Conservation (phyloP, 352 stramenopile species). For the Pseudoperonospora humuli region DNA sequence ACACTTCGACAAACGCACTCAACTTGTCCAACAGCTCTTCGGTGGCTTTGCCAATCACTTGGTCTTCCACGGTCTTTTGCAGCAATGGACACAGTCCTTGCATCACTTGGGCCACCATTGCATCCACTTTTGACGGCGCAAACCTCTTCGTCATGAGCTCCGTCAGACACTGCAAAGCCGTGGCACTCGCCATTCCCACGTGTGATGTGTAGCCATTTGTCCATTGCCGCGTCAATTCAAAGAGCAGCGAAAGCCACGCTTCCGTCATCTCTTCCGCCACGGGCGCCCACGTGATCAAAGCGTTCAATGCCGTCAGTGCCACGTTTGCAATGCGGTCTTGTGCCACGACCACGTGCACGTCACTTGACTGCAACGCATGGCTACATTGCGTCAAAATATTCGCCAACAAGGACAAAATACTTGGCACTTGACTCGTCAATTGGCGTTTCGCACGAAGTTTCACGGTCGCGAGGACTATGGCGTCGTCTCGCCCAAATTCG, state of each 20-base stretch:
- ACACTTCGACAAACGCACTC: constrained; percentile 64
- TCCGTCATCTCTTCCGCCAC: constrained; percentile 49
- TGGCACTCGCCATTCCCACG: constrained; percentile 38
- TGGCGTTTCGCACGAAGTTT: constrained; percentile 39
- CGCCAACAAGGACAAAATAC: constrained; percentile 37
- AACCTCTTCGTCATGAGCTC: constrained; percentile 70
- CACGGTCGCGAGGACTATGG: constrained; percentile 35
- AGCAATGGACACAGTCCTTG: constrained; percentile 45
- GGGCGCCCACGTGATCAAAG: constrained; percentile 43
- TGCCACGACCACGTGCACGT: constrained; percentile 8
- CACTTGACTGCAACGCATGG: constrained; percentile 28
- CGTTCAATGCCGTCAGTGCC: constrained; percentile 47
- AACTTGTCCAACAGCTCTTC: constrained; percentile 72
- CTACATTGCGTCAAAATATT: constrained; percentile 41
- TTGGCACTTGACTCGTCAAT: constrained; percentile 37
- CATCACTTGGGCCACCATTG: constrained; percentile 51
- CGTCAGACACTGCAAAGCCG: constrained; percentile 46
- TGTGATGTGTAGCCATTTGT: constrained; percentile 21
- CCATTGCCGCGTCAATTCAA: constrained; percentile 46
- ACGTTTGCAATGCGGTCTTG: constrained; percentile 45
- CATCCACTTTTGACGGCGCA: constrained; percentile 26
- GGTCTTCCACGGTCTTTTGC: constrained; percentile 52
- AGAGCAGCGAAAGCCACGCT: constrained; percentile 51
- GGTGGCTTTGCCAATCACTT: constrained; percentile 33
- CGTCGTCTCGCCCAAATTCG: constrained; percentile 68